Evolutionary conservation across 345 rosid species (phyloP).

Genomic region (Odontarrhena argentea): DNA sequence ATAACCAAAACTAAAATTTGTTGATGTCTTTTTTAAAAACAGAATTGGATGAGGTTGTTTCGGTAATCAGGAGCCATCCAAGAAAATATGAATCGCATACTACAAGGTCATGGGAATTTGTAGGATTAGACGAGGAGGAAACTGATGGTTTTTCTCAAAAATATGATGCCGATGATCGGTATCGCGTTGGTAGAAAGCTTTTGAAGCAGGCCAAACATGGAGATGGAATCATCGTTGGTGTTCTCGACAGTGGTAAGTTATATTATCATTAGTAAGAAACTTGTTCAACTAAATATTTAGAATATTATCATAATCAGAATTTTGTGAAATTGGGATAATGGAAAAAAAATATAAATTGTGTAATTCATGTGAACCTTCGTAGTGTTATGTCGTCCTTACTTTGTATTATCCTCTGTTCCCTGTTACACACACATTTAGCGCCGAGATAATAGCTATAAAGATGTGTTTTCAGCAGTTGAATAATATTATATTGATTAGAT

Average conservation of each 20-base stretch:
- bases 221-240: conserved; percentile 65
- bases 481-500: neutral
- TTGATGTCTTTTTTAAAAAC: conserved; percentile 5
- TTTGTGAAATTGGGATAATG: no score
- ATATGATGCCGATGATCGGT: conserved; percentile 36
- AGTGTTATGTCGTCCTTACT: conserved; percentile 21
- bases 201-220: conserved; percentile 62
- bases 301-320: neutral
- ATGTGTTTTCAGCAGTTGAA: conserved; percentile 9
- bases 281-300: conserved; percentile 10
- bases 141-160: conserved; percentile 15
- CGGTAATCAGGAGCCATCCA: conserved; percentile 53
- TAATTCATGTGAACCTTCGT: conserved; percentile 22
- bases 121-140: conserved; percentile 59
- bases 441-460: conserved; percentile 31
- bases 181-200: conserved; percentile 41
- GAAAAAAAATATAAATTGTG: conserved; percentile 2
- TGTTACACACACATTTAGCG: conserved; percentile 17
- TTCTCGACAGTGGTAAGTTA: conserved; percentile 74
- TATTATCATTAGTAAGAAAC: neutral
- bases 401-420: neutral
- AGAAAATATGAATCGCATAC: conserved; percentile 65
- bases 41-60: conserved; percentile 69
- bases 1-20: neutral
- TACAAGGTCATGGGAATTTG: conserved; percentile 89